These are phyloP conservation scores for Alternaria dauci DNA, from an alignment of 2,329 filamentous ascomycete genomes.

Conservation along the genomic window DNA sequence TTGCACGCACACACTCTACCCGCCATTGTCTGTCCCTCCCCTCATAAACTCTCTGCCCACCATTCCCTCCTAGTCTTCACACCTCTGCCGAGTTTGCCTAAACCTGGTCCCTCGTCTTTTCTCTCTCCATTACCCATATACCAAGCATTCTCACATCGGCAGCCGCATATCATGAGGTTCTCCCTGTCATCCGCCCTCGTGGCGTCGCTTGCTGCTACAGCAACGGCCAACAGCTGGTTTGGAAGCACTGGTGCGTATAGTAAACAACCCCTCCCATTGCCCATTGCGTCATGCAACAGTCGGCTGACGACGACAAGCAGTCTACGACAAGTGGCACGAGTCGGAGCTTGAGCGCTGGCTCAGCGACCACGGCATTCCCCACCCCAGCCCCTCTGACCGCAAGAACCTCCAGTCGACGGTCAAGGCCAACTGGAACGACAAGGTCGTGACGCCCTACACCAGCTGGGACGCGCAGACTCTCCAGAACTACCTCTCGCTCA, in stretches of 20 bases:
- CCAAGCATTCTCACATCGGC: slow-evolving; percentile 19
- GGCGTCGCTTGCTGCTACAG: slow-evolving; percentile 75
- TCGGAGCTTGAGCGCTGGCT: slow-evolving; percentile 98
- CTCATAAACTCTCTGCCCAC: slow-evolving; percentile 34
- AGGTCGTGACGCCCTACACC: slow-evolving; percentile 77
- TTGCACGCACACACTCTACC: slow-evolving; percentile 20
- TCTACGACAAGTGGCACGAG: slow-evolving; percentile 99
- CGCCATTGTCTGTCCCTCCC: slow-evolving; percentile 38
- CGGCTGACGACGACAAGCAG: slow-evolving; percentile 58
- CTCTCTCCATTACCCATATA: slow-evolving; percentile 33
- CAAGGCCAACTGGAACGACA: slow-evolving; percentile 85
- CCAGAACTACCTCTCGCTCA: slow-evolving; percentile 70
- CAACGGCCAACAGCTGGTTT: slow-evolving; percentile 83
- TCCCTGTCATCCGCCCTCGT: slow-evolving; percentile 72
- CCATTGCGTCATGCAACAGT: slow-evolving; percentile 7
- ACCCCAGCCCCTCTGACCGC: slow-evolving; percentile 88
- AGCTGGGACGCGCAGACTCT: slow-evolving; percentile 78
- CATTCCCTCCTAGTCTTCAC: slow-evolving; percentile 21
- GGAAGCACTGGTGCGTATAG: slow-evolving; percentile 76
- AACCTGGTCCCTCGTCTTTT: slow-evolving; percentile 17
- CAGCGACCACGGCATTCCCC: slow-evolving; percentile 87
- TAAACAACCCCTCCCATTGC: slow-evolving; percentile 22
- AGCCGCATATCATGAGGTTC: slow-evolving; percentile 74
- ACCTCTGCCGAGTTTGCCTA: slow-evolving; percentile 18
- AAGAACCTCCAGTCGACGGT: slow-evolving; percentile 95